These are phyloP conservation scores for Lentinula raphanica DNA, from an alignment of 768 basidiomycete species.

Conservation along the genomic window DNA sequence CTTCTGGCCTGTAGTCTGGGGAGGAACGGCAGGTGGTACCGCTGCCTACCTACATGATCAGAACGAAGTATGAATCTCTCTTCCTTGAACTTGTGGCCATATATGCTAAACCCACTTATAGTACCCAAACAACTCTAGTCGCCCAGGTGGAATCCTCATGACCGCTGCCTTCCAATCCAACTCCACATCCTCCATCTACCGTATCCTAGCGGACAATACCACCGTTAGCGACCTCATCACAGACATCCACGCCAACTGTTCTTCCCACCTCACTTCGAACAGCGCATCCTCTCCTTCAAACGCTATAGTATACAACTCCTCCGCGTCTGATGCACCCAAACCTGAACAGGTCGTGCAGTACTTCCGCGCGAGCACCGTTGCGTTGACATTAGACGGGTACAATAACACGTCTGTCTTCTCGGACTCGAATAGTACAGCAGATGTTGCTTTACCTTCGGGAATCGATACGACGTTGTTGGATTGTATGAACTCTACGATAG, in stretches of 20 bases:
- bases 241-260: conserved; percentile 40
- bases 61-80: conserved; percentile 32
- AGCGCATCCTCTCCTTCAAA: conserved; percentile 24
- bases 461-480: conserved; percentile 36
- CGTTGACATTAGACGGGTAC: conserved; percentile 53
- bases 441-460: conserved; percentile 35
- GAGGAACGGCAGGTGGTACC: conserved; percentile 21
- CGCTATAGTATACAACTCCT: conserved; percentile 21
- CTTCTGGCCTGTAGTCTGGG: conserved; percentile 56
- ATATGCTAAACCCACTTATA: conserved; percentile 14
- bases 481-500: conserved; percentile 53
- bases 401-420: conserved; percentile 51
- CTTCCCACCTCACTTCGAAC: conserved; percentile 28
- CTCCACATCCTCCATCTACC: conserved; percentile 35
- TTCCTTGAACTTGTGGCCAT: background rate
- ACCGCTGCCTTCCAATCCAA: conserved; percentile 36
- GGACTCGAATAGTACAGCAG: conserved; percentile 22
- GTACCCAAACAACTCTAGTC: conserved; percentile 43
- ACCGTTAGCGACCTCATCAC: conserved; percentile 39
- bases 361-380: conserved; percentile 52
- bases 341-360: conserved; percentile 43
- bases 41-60: conserved; percentile 18
- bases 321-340: conserved; percentile 19
- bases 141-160: conserved; percentile 43
- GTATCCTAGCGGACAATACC: conserved; percentile 42